Base-by-base conservation (phyloP, 495 filamentous ascomycete genomes). In the Aspergillus nidulans region DNA sequence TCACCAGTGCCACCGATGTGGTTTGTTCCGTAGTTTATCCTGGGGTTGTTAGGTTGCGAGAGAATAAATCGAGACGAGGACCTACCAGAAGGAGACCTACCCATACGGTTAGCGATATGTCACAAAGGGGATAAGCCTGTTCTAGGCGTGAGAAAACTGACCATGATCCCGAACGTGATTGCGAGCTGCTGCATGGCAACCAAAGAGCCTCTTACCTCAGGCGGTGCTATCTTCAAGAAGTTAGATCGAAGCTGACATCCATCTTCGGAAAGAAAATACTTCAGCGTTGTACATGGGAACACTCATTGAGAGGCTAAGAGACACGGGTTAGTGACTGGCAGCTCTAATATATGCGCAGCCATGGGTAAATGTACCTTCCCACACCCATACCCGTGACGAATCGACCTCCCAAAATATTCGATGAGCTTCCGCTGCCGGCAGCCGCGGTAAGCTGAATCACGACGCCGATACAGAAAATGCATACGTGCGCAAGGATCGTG, bases 391-490 rank as follows among this genome's bases (percentile, higher is more conserved):
- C 77, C 18, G 88, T 89, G 52, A 92, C 72, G 61, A 91, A 91
- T 21, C 88, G 80, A 52, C 88, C 88, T 8, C 74, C 88, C 15
- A 91, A 69, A 55, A 91, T 88, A 30, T 55, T 76, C 6, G 30
- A 34, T 6, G 30, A 34, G 46, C 73, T 67, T 49, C 75, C 75
- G 4, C 38, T 49, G 4, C 10, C 16, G 6, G 46, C 38, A 32
- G 28, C 34, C 28, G 46, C 46, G 30, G 30, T 34, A 13, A 34
- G 30, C 66, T 90, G 88, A 44, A 90, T 68, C 18, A 90, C 64
- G 23, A 89, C 85, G 24, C 88, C 88, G 18, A 91, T 54, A 40
- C 87, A 81, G 71, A 92, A 91, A 48, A 90, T 23, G 9, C 13
- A 75, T 26, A 64, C 62, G 21, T 80, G 78, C 32, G 34, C 21